Conservation (phyloP, 257 asterid genomes). For the Solanum corneliomulleri region DNA sequence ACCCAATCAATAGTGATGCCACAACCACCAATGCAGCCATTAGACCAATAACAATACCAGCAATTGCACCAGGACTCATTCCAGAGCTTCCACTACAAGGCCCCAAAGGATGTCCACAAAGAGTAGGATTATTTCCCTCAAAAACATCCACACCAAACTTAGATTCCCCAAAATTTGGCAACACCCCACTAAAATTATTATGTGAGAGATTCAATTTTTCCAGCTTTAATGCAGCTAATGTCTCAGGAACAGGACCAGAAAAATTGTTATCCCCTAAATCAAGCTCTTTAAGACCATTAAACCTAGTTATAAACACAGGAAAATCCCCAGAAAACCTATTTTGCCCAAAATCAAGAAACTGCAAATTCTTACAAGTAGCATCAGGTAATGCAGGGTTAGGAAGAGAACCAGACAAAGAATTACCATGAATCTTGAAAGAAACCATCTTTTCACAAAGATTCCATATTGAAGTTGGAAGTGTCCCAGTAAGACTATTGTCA, state of each 20-base stretch:
- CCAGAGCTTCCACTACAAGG: slow-evolving; percentile 51
- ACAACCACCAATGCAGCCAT: slow-evolving; percentile 77
- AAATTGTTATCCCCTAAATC: slow-evolving; percentile 60
- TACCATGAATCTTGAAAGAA: slow-evolving; percentile 66
- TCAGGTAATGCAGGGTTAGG: slow-evolving; percentile 85
- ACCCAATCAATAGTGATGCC: slow-evolving; percentile 76
- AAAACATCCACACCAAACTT: slow-evolving; percentile 74
- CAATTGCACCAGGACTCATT: slow-evolving; percentile 78
- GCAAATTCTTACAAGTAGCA: slow-evolving; percentile 46
- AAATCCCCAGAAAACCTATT: slow-evolving; percentile 59
- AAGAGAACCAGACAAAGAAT: slow-evolving; percentile 60
- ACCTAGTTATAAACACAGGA: slow-evolving; percentile 51
- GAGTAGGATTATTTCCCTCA: slow-evolving; percentile 65
- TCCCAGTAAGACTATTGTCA: slow-evolving; percentile 54
- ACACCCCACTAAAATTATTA: slow-evolving; percentile 77
- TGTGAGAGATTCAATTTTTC: slow-evolving; percentile 85
- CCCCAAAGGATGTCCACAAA: slow-evolving; percentile 71
- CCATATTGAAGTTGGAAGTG: slow-evolving; percentile 83
- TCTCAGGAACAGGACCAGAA: slow-evolving; percentile 59
- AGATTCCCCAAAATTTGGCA: slow-evolving; percentile 60
- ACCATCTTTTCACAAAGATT: slow-evolving; percentile 69
- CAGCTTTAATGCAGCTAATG: slow-evolving; percentile 33
- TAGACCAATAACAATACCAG: slow-evolving; percentile 85
- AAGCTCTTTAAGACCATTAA: slow-evolving; percentile 51
- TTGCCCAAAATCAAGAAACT: slow-evolving; percentile 75